Evolutionary conservation across 768 basidiomycete species (phyloP), one percentile per base, ranked within the genome.

Genomic region (Bullera alba): DNA sequence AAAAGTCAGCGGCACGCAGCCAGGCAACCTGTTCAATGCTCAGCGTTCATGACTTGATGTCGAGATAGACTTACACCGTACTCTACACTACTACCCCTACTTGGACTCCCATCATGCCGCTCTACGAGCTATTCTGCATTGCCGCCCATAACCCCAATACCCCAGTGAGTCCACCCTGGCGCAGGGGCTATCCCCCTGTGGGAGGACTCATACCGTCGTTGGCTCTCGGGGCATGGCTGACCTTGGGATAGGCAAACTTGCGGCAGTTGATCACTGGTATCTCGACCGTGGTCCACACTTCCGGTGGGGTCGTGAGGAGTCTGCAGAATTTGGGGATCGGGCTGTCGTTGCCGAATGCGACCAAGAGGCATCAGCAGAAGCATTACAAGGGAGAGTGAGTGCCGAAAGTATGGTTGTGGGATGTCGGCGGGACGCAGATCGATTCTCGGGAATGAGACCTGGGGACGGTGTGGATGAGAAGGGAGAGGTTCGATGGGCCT

Each of bases 51-150:
- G n/a, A n/a, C n/a, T n/a, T n/a, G n/a, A n/a, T n/a, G n/a, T n/a
- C n/a, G n/a, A n/a, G n/a, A n/a, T n/a, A n/a, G n/a, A n/a, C n/a
- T n/a, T n/a, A n/a, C n/a, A n/a, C n/a, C n/a, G n/a, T n/a, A n/a
- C n/a, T n/a, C n/a, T n/a, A n/a, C n/a, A n/a, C n/a, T n/a, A n/a
- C n/a, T n/a, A n/a, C n/a, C n/a, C n/a, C n/a, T n/a, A n/a, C n/a
- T n/a, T n/a, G n/a, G n/a, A n/a, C n/a, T n/a, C n/a, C n/a, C 39
- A 54, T 21, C 28, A 72, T 72, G 70, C 68, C 69, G 14, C 56
- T 72, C 19, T 72, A 72, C 53, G 70, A 72, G 48, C 57, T 72
- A 7, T 67, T 70, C 60, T 72, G 70, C 50, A 70, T 72, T 41
- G 69, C 68, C 6, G 60, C 63, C 21, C 70, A 72, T 38, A 63